These are phyloP conservation scores for Chaetomium globosum DNA, from an alignment of 2,329 filamentous ascomycete genomes.

Conservation along the genomic window DNA sequence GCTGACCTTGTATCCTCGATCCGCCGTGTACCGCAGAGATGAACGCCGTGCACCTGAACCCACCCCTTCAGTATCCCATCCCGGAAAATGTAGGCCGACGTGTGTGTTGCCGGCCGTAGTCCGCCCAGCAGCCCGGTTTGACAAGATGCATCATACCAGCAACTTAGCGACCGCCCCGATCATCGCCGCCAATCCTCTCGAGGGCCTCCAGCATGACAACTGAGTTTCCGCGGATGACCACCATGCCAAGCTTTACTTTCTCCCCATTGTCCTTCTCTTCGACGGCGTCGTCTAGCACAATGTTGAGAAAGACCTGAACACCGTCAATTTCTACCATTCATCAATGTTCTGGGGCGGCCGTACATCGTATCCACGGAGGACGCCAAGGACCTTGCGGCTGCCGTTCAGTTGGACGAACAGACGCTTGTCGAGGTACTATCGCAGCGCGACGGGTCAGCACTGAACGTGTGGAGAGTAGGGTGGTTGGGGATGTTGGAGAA, in stretches of 20 bases:
- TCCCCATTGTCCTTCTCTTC: constrained; percentile 92
- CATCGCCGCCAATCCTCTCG: constrained; percentile 67
- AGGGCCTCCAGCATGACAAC: constrained; percentile 95
- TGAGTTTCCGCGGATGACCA: constrained; percentile 96
- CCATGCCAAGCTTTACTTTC: constrained; percentile 89
- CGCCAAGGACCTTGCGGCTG: constrained; percentile 93
- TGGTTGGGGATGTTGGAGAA: background rate
- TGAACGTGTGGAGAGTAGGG: background rate
- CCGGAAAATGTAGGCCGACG: background rate
- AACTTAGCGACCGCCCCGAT: constrained; percentile 46
- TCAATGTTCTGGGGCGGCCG: constrained; percentile 39
- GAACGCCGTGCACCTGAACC: constrained; percentile 20
- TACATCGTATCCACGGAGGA: constrained; percentile 95
- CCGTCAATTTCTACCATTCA: background rate
- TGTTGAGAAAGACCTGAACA: constrained; percentile 91
- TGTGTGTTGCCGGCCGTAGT: background rate
- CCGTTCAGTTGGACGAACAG: constrained; percentile 97
- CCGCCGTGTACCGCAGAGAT: background rate
- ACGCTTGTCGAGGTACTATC: constrained; percentile 97
- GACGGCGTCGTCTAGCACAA: constrained; percentile 94
- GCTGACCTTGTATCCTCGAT: background rate
- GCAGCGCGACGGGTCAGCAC: constrained; percentile 12
- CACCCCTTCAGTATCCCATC: constrained; percentile 5
- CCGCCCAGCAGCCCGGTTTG: background rate
- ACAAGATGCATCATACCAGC: background rate